Base-by-base conservation (phyloP, 441 rosid species). In the Euphorbia celastroides region DNA sequence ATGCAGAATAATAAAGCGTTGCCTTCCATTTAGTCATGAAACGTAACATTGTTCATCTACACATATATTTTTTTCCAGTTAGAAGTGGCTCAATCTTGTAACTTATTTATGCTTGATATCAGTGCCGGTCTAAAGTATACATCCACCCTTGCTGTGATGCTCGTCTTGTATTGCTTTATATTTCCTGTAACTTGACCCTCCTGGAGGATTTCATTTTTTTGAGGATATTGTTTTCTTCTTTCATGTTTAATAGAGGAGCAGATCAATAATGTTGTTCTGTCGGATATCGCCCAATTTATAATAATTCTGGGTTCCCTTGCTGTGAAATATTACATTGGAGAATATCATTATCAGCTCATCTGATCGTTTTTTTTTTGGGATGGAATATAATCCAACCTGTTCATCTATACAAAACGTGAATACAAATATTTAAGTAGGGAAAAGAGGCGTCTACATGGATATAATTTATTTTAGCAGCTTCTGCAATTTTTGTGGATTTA, bases 41-140 rank as follows among this genome's bases (percentile, higher is more conserved):
- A 10, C 36, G 19, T 41, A 48, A 62, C 50, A 59, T 26, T 60
- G 42, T 48, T 54, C 7, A 27, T 59, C 67, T 34, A 20, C 46
- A 41, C 30, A 59, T 69, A 69, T 69, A 17, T 56, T 51, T 56
- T 68, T 60, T 17, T 17, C 65, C 41, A 36, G 30, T 11, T 64
- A 62, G 66, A 50, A 56, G 64, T 34, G 38, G 57, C 57, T 28
- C 46, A 30, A 54, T 38, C 66, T 57, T 64, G 79, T 70, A 75
- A 61, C 72, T 72, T 75, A 66, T 69, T 66, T 60, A 64, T 64
- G 71, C 62, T 68, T 54, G 41, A 46, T 61, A 62, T 27, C n/a
- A 50, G 56, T 48, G 44, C 44, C 12, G 44, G 5, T 41, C 12
- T 41, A 48, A 48, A 48, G 1, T 48, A 17, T 48, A 48, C 23